Conservation (phyloP, 257 asterid genomes). For the Ballota nigra region DNA sequence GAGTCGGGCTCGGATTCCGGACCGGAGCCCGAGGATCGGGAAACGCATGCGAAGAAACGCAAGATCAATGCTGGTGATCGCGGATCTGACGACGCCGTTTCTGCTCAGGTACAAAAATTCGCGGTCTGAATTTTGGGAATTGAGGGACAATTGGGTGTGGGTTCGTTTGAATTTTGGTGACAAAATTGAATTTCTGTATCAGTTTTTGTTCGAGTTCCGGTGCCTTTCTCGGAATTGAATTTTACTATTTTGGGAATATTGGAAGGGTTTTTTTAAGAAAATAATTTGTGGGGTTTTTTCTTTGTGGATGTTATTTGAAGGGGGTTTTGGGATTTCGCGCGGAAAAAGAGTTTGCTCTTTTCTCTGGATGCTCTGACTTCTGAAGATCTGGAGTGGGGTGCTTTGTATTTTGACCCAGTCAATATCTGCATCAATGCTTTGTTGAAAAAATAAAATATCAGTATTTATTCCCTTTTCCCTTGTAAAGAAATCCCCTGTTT, state of each 20-base stretch:
- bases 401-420: conserved; percentile 58
- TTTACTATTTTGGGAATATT: conserved; percentile 42
- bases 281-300: conserved; percentile 15
- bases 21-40: conserved; percentile 43
- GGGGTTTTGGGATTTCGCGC: conserved; percentile 58
- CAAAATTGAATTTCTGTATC: background rate
- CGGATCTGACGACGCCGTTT: conserved; percentile 57
- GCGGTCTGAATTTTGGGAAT: background rate
- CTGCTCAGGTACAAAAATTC: conserved; percentile 43
- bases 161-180: background rate
- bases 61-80: conserved; percentile 53
- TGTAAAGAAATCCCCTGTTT: conserved; percentile 3
- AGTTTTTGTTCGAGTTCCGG: background rate
- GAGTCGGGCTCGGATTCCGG: conserved; percentile 28
- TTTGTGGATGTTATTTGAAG: conserved; percentile 31
- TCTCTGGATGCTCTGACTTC: conserved; percentile 36
- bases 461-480: conserved; percentile 17
- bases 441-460: conserved; percentile 7
- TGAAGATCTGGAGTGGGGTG: conserved; percentile 51
- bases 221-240: conserved; percentile 15
- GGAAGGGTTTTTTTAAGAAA: conserved; percentile 12
- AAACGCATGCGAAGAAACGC: conserved; percentile 33
- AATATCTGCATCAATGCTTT: conserved; percentile 24
- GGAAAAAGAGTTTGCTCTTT: conserved; percentile 23
- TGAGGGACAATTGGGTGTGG: conserved; percentile 9